These are phyloP conservation scores for Xylaria sp. DNA, from an alignment of 2,329 filamentous ascomycete genomes.

Conservation along the genomic window DNA sequence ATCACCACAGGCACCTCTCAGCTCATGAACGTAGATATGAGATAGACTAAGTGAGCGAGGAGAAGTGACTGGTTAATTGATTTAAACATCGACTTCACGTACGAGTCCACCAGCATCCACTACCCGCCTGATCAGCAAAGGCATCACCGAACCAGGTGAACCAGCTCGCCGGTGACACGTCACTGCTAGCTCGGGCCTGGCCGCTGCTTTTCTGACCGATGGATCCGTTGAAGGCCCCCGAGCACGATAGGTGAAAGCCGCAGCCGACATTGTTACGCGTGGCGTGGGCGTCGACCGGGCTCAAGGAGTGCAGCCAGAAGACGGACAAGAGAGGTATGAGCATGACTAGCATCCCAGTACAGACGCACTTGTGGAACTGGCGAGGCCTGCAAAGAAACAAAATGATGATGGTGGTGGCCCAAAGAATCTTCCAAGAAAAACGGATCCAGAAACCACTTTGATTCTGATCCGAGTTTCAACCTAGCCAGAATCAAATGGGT, in stretches of 20 bases:
- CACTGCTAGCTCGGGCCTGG: conserved; percentile 67
- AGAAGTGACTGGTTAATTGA: not conserved
- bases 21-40: not conserved
- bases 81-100: conserved; percentile 26
- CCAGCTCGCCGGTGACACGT: conserved; percentile 55
- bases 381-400: conserved; percentile 17
- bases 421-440: conserved; percentile 30
- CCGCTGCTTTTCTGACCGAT: conserved; percentile 71
- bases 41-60: not conserved
- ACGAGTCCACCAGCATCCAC: conserved; percentile 73
- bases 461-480: conserved; percentile 9
- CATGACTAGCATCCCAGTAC: conserved; percentile 36
- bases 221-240: conserved; percentile 60
- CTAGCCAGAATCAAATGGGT: conserved; percentile 20
- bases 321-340: conserved; percentile 41
- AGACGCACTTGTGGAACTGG: conserved; percentile 36
- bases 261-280: conserved; percentile 58
- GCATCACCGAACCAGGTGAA: conserved; percentile 66
- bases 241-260: conserved; percentile 63
- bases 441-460: conserved; percentile 11
- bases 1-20: not conserved
- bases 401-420: conserved; percentile 28
- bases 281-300: conserved; percentile 48
- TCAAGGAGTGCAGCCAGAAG: conserved; percentile 36
- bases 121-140: conserved; percentile 65